A percentile compares a stretch with the other conserved stretches of the same genome.
These are phyloP conservation scores for Rhizophora apiculata DNA, from an alignment of 345 rosid species.

Conservation along the genomic window DNA sequence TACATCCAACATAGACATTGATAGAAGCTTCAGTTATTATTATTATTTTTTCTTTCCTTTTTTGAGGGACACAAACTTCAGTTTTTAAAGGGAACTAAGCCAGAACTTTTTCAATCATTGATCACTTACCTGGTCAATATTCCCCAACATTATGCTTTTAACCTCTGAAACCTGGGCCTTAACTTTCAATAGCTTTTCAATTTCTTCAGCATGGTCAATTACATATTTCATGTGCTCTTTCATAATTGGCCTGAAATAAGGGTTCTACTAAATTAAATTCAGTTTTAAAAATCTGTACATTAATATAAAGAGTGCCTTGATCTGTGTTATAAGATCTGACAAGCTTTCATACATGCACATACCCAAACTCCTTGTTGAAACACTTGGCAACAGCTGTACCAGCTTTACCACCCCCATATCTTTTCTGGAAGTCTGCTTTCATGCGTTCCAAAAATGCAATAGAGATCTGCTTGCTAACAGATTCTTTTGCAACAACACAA, in stretches of 20 bases:
- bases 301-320: background rate
- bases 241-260: slow-evolving; percentile 67
- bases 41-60: background rate
- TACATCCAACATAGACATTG: no score
- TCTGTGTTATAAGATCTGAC: background rate
- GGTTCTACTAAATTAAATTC: slow-evolving; percentile 5
- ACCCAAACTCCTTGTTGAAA: slow-evolving; percentile 96
- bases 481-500: slow-evolving; percentile 94
- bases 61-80: background rate
- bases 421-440: slow-evolving; percentile 85
- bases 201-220: slow-evolving; percentile 90
- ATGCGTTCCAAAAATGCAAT: slow-evolving; percentile 87
- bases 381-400: slow-evolving; percentile 89
- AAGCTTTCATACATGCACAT: slow-evolving; percentile 18
- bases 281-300: background rate
- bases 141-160: slow-evolving; percentile 91
- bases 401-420: slow-evolving; percentile 96
- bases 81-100: background rate
- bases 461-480: slow-evolving; percentile 87
- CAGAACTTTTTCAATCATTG: background rate
- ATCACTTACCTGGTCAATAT: slow-evolving; percentile 76
- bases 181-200: slow-evolving; percentile 87
- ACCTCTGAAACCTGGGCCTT: slow-evolving; percentile 99
- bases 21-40: background rate
- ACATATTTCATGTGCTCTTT: slow-evolving; percentile 97